A percentile compares a stretch with the other conserved stretches of the same genome.
Conservation (phyloP, 2,329 filamentous ascomycete species). For the Pyricularia sp. region DNA sequence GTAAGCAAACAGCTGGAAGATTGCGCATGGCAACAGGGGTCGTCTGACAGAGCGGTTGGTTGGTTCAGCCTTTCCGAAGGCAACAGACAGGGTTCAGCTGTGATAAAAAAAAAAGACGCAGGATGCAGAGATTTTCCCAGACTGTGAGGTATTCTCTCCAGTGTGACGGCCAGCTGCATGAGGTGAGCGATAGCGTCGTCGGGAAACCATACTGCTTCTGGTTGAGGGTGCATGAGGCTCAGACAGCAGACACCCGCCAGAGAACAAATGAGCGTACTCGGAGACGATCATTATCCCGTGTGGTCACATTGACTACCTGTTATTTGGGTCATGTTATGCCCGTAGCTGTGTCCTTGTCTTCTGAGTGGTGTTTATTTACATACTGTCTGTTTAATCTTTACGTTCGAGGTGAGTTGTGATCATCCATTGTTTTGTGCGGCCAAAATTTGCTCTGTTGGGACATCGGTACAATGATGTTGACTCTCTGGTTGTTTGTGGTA, state of each 20-base stretch:
- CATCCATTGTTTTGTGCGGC: no score
- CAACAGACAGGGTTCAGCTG: background rate
- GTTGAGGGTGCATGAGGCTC: background rate
- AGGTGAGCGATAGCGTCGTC: background rate
- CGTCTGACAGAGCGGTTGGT: background rate
- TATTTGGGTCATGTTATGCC: background rate
- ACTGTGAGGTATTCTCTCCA: background rate
- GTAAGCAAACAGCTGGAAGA: background rate
- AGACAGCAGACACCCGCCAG: background rate
- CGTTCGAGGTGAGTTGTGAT: no score
- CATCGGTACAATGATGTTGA: no score
- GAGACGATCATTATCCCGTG: background rate
- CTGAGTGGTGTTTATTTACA: no score
- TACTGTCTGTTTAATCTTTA: no score
- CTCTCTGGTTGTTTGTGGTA: background rate
- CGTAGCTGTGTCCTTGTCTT: background rate
- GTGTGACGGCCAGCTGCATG: background rate
- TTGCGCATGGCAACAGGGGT: background rate
- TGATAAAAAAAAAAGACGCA: background rate
- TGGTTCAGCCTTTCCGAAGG: background rate
- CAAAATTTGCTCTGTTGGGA: no score
- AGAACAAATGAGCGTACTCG: background rate
- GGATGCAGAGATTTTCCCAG: background rate
- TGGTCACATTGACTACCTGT: background rate
- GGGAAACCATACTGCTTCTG: background rate